phyloP scores from a whole-genome alignment of 2,329 filamentous ascomycete genomes.

The Alternaria sp. region DNA sequence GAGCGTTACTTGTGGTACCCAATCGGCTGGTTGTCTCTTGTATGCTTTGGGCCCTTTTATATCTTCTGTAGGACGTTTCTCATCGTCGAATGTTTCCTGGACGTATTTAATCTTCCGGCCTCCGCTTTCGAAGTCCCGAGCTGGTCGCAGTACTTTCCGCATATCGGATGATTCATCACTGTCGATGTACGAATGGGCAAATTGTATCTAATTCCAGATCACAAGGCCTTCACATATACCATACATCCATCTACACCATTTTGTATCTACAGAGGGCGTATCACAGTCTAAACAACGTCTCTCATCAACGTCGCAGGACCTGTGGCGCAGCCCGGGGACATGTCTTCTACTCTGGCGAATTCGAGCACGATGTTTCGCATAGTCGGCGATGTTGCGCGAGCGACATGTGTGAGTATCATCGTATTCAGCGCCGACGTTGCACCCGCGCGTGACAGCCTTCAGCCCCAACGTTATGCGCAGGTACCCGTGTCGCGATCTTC shows the following conservation, averaged over 20 bases:
- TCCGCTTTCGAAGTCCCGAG: neutral
- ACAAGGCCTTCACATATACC: too few relatives aligned
- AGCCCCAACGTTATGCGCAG: neutral
- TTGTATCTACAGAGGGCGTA: too few relatives aligned
- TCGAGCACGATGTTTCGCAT: neutral
- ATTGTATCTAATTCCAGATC: too few relatives aligned
- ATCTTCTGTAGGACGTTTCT: neutral
- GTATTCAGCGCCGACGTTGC: neutral
- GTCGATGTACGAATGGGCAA: neutral
- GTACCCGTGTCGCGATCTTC: neutral
- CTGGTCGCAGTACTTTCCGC: neutral
- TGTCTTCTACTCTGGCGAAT: neutral
- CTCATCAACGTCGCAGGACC: too few relatives aligned
- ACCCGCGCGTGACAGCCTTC: neutral
- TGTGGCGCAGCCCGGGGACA: neutral
- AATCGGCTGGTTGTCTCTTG: too few relatives aligned
- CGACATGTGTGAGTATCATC: accelerated
- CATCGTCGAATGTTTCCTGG: neutral
- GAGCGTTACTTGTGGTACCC: too few relatives aligned
- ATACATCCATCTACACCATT: too few relatives aligned
- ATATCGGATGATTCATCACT: neutral
- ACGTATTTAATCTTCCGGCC: neutral
- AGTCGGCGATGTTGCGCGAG: neutral
- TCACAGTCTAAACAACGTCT: too few relatives aligned
- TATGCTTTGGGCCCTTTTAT: neutral